phyloP scores from a whole-genome alignment of 257 asterid species.

The Eucommia ulmoides region DNA sequence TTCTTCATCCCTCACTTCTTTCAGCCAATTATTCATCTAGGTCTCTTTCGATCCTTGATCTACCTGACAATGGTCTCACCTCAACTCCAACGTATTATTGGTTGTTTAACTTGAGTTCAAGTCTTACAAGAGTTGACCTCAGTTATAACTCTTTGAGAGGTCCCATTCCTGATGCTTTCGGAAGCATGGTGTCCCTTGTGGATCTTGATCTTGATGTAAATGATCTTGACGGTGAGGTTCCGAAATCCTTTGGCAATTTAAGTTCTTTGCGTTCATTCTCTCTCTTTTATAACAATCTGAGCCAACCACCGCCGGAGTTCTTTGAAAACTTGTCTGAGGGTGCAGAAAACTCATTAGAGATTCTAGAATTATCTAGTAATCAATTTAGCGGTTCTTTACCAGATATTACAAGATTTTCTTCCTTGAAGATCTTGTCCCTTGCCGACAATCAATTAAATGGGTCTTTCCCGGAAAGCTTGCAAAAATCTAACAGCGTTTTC shows the following conservation, averaged over 20 bases:
- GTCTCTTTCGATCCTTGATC: constrained; percentile 8
- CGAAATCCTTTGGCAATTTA: constrained; percentile 8
- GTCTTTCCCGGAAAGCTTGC: constrained; percentile 13
- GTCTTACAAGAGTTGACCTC: constrained; percentile 9
- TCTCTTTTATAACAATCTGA: background rate
- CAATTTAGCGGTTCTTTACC: background rate
- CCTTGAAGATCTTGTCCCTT: background rate
- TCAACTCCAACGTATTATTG: constrained; percentile 10
- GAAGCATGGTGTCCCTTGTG: constrained; percentile 4
- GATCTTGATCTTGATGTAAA: constrained; percentile 10
- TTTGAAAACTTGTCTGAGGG: background rate
- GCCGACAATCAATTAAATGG: constrained; percentile 7
- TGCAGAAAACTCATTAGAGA: constrained; percentile 5
- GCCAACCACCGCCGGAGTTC: constrained; percentile 7
- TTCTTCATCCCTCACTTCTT: background rate
- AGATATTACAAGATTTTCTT: background rate
- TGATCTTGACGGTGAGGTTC: constrained; percentile 14
- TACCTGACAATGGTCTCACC: background rate
- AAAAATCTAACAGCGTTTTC: constrained; percentile 11
- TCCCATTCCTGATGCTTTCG: constrained; percentile 18
- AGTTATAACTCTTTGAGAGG: constrained; percentile 13
- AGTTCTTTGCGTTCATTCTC: background rate
- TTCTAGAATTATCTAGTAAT: background rate
- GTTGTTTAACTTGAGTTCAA: background rate
- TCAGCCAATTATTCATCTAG: constrained; percentile 2